These are phyloP conservation scores for Phylloporus sp. DNA, from an alignment of 768 basidiomycete species.

Conservation along the genomic window DNA sequence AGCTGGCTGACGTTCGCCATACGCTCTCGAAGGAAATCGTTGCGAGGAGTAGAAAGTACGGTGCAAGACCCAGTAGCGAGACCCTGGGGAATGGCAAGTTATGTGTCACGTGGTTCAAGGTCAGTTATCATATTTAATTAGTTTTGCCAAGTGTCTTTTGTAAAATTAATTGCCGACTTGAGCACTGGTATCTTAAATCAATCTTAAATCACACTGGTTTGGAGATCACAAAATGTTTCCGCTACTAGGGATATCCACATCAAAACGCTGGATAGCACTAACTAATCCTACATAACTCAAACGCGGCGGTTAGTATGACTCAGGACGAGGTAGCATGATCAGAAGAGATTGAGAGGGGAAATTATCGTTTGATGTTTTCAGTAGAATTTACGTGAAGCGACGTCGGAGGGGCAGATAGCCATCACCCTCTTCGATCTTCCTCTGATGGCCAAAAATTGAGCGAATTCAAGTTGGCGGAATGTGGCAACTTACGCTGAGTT, in stretches of 20 bases:
- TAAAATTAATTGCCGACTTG: not conserved
- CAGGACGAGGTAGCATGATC: too few relatives aligned
- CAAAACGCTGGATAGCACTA: too few relatives aligned
- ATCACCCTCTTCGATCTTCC: too few relatives aligned
- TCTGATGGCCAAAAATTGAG: conserved; percentile 5
- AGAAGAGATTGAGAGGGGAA: too few relatives aligned
- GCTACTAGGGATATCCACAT: too few relatives aligned
- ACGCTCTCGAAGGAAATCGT: not conserved
- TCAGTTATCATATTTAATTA: not conserved
- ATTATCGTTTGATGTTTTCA: too few relatives aligned
- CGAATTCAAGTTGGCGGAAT: not conserved
- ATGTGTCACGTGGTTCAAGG: conserved; percentile 3
- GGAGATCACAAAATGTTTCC: too few relatives aligned
- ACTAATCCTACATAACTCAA: too few relatives aligned
- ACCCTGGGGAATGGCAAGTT: not conserved
- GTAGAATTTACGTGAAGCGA: too few relatives aligned
- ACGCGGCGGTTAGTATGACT: too few relatives aligned
- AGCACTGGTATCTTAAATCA: not conserved
- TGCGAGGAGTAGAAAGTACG: not conserved
- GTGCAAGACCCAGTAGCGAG: not conserved
- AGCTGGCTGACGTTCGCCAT: conserved; percentile 33
- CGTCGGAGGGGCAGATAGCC: too few relatives aligned
- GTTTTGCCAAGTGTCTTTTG: not conserved
- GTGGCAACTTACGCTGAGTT: conserved; percentile 17
- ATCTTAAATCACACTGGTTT: too few relatives aligned